Percentiles rank a stretch among this genome's conserved stretches.
These are phyloP conservation scores for Fraxinus latifolia DNA, from an alignment of 305 asterid genomes.

Conservation along the genomic window DNA sequence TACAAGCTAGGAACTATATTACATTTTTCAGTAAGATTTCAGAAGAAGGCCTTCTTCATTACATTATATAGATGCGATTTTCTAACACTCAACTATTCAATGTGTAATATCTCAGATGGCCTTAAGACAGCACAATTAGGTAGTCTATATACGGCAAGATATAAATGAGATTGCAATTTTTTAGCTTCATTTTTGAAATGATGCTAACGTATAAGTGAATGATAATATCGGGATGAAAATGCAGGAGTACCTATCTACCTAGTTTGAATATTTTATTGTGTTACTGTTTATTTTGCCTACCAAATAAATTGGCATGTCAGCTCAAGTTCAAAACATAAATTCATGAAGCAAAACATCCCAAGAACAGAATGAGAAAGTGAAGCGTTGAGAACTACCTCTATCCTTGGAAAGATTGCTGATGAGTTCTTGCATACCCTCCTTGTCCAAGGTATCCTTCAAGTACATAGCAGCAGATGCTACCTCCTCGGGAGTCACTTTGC, in stretches of 20 bases:
- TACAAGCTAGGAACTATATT: not conserved
- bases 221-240: not conserved
- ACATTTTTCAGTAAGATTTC: not conserved
- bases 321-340: not conserved
- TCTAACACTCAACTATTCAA: not conserved
- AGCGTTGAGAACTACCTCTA: not conserved
- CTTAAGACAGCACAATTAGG: not conserved
- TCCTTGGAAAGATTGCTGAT: not conserved
- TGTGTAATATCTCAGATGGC: not conserved
- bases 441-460: not conserved
- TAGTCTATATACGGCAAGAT: not conserved
- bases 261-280: not conserved
- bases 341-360: not conserved
- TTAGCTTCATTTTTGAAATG: not conserved
- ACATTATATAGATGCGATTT: not conserved
- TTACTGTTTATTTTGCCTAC: not conserved
- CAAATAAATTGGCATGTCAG: not conserved
- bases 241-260: not conserved
- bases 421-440: not conserved
- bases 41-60: not conserved
- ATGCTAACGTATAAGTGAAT: not conserved
- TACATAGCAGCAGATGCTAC: not conserved
- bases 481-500: constrained; percentile 61
- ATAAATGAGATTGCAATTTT: not conserved
- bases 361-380: not conserved